Base-by-base conservation (phyloP, 2,329 filamentous ascomycete species). In the Talaromyces albobiverticillius region DNA sequence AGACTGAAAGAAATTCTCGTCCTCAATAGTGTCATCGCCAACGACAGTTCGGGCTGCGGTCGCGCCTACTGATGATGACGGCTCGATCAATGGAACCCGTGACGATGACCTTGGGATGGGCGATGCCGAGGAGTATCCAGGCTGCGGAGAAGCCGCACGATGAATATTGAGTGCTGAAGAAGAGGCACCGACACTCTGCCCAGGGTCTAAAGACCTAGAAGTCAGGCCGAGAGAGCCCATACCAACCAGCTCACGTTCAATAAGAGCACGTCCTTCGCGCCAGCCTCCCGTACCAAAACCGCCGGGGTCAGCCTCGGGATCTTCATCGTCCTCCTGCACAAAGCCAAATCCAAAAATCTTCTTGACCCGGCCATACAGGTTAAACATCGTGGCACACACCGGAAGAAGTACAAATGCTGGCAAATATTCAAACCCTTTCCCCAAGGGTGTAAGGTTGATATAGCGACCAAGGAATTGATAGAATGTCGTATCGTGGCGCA, bases 221-320 rank as follows among this genome's bases (percentile, higher is more conserved):
- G 71, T 64, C 57, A 74, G 67, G 2, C 73, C 76, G 47, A 75
- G 65, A 43, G 66, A 81, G 62, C 62, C 80, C 14, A 74, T 81
- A 13, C 87, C 87, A 56, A 86, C 84, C 7, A 92, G 72, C 67
- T 97, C 94, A 25, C 90, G 84, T 59, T 96, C 90, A 58, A 99
- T 95, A 25, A 99, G 81, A 47, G 92, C 88, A 48, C 90, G 83
- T 3, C 94, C 94, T 73, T 97, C 94, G 45, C 92, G 84, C 94
- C 93, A 97, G 1, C 87, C 87, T 1, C 89, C 90, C 1, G 86
- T 85, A 13, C 90, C 90, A 59, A 87, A 90, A 3, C 82, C 82
- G 2, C 77, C 77, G 6, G 79, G 76, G 47, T 82, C 83, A 23
- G 85, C 84, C 34, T 74, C 73, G 18, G 84, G 82, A 11, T 87